A percentile compares a stretch with the other conserved stretches of the same genome.
phyloP scores from a whole-genome alignment of 2,329 filamentous ascomycete species.

The Triangularia verruculosa region DNA sequence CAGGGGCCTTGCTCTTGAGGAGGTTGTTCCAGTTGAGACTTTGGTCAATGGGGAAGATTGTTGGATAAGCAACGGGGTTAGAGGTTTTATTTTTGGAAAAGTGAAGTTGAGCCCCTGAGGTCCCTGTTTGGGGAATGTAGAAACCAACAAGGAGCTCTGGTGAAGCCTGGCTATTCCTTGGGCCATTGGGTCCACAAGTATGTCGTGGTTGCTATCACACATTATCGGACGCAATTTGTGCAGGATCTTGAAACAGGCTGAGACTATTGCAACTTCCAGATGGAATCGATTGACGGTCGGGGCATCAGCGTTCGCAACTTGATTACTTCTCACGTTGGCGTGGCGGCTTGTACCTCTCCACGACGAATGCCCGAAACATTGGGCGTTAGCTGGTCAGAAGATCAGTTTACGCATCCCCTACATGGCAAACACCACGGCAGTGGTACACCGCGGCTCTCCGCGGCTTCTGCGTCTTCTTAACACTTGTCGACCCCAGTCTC shows the following conservation, averaged over 20 bases:
- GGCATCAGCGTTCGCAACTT: no score
- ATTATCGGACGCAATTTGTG: no score
- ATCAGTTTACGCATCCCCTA: not conserved
- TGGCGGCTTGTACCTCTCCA: no score
- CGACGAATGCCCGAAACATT: no score
- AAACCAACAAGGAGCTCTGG: not conserved
- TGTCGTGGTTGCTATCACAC: no score
- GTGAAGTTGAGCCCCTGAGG: constrained; percentile 31
- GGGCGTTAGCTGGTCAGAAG: not conserved
- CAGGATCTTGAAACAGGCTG: no score
- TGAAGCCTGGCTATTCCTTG: no score
- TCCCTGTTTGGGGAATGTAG: not conserved
- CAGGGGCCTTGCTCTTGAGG: constrained; percentile 63
- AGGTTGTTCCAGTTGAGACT: constrained; percentile 55
- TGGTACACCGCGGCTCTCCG: not conserved
- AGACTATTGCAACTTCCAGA: no score
- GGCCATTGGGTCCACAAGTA: no score
- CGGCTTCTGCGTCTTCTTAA: not conserved
- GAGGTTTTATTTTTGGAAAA: constrained; percentile 65
- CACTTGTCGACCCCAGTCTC: not conserved
- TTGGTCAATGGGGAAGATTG: constrained; percentile 71
- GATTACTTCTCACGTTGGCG: no score
- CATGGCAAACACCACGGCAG: not conserved
- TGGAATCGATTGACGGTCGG: no score
- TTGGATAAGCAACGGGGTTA: constrained; percentile 85